Conservation (phyloP, 306 rosid species). For the Acmispon strigosus region DNA sequence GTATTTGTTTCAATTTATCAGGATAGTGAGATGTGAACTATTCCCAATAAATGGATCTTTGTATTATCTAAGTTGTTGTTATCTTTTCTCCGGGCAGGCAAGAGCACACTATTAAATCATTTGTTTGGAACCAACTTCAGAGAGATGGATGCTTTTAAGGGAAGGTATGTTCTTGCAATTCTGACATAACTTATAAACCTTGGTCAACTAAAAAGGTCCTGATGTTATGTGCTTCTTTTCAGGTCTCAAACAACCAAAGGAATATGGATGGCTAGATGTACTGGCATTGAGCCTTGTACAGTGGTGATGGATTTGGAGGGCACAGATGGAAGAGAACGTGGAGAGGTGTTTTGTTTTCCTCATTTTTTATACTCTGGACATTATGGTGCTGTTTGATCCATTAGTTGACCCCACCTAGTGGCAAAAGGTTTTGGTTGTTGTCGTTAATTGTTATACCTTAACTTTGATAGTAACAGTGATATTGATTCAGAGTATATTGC, state of each 20-base stretch:
- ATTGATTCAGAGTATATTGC: not conserved
- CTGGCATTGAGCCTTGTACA: slow-evolving; percentile 90
- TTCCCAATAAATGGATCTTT: not conserved
- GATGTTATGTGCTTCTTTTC: slow-evolving; percentile 27
- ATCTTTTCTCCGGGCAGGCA: slow-evolving; percentile 53
- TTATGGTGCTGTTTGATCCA: not conserved
- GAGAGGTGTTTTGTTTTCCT: slow-evolving; percentile 62
- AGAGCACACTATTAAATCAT: slow-evolving; percentile 83
- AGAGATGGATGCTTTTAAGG: slow-evolving; percentile 98
- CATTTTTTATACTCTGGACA: not conserved
- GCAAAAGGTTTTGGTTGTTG: not conserved
- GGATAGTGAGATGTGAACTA: not conserved
- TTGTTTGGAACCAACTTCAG: slow-evolving; percentile 77
- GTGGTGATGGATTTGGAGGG: slow-evolving; percentile 99
- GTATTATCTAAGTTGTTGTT: not conserved
- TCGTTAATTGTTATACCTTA: not conserved
- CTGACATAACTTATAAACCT: not conserved
- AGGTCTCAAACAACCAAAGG: slow-evolving; percentile 99
- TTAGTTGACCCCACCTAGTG: not conserved
- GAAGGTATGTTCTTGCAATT: slow-evolving; percentile 56
- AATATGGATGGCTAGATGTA: slow-evolving; percentile 90
- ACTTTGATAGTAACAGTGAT: slow-evolving; percentile 1
- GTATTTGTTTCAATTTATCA: not conserved
- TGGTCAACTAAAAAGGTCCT: not conserved
- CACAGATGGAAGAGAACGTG: slow-evolving; percentile 99